Conservation (phyloP, 1,284 basidiomycete genomes). For the Mycena sp. region DNA sequence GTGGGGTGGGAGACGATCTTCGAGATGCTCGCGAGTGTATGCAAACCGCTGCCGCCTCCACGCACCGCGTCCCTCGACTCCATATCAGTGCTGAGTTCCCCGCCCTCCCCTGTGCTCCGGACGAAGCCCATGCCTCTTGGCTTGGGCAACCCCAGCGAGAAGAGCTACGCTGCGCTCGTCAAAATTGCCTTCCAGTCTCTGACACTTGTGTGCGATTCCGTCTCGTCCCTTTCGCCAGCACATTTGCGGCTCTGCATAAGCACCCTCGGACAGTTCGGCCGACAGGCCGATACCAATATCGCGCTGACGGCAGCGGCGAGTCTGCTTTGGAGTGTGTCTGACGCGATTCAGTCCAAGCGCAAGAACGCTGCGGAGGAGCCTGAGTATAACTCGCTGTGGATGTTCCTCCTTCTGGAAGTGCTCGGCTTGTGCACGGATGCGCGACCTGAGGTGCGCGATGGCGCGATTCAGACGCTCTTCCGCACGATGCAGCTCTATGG, state of each 20-base stretch:
- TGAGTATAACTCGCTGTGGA: constrained; percentile 88
- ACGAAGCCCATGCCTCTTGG: constrained; percentile 61
- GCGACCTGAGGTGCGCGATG: constrained; percentile 89
- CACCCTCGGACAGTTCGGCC: constrained; percentile 90
- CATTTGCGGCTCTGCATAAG: constrained; percentile 90
- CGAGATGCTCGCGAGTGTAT: constrained; percentile 87
- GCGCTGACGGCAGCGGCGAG: constrained; percentile 92
- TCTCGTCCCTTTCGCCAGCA: constrained; percentile 81
- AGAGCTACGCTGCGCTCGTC: constrained; percentile 71
- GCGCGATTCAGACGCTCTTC: constrained; percentile 96
- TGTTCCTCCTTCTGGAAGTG: constrained; percentile 88
- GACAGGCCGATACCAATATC: constrained; percentile 95
- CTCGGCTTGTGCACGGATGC: constrained; percentile 85
- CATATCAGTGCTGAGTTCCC: constrained; percentile 45
- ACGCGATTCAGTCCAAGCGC: constrained; percentile 85
- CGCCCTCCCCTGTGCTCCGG: constrained; percentile 48
- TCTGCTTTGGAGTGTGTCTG: constrained; percentile 92
- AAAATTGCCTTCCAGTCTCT: constrained; percentile 95
- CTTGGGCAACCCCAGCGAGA: constrained; percentile 66
- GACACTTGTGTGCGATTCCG: constrained; percentile 93
- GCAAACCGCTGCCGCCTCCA: constrained; percentile 58
- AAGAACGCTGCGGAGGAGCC: constrained; percentile 73
- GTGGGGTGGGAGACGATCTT: constrained; percentile 96
- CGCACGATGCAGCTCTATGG: constrained; percentile 95
- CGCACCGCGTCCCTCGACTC: constrained; percentile 56